Evolutionary conservation across 192 early-diverging fungal species (phyloP), one percentile per base, ranked within the genome.

Genomic region (Coemansia sp.): DNA sequence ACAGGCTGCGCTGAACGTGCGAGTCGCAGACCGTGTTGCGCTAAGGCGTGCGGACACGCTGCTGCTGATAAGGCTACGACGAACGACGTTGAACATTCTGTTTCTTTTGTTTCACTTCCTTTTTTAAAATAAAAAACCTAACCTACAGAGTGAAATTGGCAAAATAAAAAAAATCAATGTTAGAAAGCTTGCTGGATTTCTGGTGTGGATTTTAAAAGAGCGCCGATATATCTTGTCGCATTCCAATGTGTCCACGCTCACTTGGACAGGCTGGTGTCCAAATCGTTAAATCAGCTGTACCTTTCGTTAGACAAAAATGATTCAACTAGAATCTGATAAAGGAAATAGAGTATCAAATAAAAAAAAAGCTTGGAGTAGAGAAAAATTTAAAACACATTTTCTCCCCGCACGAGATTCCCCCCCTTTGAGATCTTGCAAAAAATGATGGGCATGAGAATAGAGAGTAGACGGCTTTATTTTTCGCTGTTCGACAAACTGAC

Each of bases 51-150:
- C 8, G 2, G 32, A 5, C 36, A 29, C 1, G 48, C 43, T 23
- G 63, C 60, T 72, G 70, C 9, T 25, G 33, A 73, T 48, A 61
- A 81, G 67, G 43, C 60, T 71, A 29, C 71, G 79, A 49, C 79
- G 66, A 20, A 64, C 79, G 8, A 65, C 67, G 65, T 59, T 70
- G 29, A 72, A 72, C 73, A 81, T 75, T 52, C 10, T 70, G 17
- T 57, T 13, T 35, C 4, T 50, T 6, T 17, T 45, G 4, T 45
- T 43, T 14, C 13, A 43, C 42, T 17, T 29, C 29, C 3, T 29
- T 3, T 29, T 29, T 29, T 29, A 2, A 1, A 29, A 29, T 29
- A 29, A 29, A 2, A 29, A 29, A 29, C 29, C 29, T 29, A 29
- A 29, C 29, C 29, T 29, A 29, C 29, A 29, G 29, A 29, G 3